These are phyloP conservation scores for Fusarium subtropicale DNA, from an alignment of 2,329 filamentous ascomycete genomes.

Conservation along the genomic window DNA sequence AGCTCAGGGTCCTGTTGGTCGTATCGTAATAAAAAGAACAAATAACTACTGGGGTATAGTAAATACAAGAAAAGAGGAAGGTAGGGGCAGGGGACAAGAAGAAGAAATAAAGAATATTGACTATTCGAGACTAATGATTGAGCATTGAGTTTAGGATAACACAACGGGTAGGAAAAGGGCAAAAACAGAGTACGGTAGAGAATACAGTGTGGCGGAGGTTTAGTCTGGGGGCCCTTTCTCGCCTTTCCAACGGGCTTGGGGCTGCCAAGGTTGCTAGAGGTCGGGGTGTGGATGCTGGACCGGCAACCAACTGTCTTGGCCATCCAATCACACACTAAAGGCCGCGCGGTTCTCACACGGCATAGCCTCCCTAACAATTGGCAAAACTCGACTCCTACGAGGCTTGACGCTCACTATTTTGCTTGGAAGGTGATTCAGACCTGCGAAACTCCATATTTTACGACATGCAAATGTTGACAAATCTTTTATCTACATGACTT, in stretches of 20 bases:
- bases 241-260: conserved; percentile 9
- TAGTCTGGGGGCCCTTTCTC: background rate
- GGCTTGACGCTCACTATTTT: conserved; percentile 5
- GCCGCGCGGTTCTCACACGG: conserved; percentile 35
- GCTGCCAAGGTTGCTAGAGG: conserved; percentile 28
- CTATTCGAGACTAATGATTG: conserved; percentile 6
- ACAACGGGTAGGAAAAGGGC: conserved; percentile 14
- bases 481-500: background rate
- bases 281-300: conserved; percentile 35
- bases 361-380: conserved; percentile 32
- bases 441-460: conserved; percentile 12
- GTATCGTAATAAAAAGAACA: conserved; percentile 2
- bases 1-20: conserved; percentile 1
- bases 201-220: conserved; percentile 33
- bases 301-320: conserved; percentile 33
- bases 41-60: background rate
- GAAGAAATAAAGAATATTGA: background rate
- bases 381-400: background rate
- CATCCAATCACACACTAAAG: conserved; percentile 25
- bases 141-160: conserved; percentile 22
- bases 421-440: conserved; percentile 1
- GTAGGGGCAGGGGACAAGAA: background rate
- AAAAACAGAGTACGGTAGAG: conserved; percentile 31
- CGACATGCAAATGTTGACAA: conserved; percentile 13
- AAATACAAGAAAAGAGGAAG: conserved; percentile 1